Conservation (phyloP, 139 green algal species). For the Micromonas pusilla region DNA sequence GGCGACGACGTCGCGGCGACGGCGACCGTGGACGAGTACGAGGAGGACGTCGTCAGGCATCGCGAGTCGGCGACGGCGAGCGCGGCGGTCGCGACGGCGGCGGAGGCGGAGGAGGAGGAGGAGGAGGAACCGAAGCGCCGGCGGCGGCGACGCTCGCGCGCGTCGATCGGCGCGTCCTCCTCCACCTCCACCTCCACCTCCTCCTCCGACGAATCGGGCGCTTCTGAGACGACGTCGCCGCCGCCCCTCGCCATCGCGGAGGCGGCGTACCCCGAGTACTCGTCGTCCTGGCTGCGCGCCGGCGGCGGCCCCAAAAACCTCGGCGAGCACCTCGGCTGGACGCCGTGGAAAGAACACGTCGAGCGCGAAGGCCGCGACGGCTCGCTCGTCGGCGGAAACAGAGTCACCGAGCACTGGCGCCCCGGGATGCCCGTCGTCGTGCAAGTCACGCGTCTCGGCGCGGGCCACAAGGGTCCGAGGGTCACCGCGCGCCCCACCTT, state of each 20-base stretch:
- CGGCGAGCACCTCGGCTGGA: not conserved
- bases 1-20: not conserved
- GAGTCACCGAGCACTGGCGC: not conserved
- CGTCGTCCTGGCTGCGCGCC: not conserved
- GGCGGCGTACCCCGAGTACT: too few species aligned
- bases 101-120: not conserved
- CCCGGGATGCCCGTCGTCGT: conserved; percentile 12
- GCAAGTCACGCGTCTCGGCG: conserved; percentile 22
- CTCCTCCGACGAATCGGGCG: too few species aligned
- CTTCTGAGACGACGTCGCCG: too few species aligned
- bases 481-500: conserved; percentile 12
- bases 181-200: too few species aligned
- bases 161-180: too few species aligned
- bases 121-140: too few species aligned
- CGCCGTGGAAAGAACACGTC: not conserved
- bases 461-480: conserved; percentile 5
- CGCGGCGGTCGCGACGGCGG: not conserved
- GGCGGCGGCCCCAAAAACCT: not conserved
- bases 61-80: not conserved
- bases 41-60: too few species aligned
- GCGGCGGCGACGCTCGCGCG: too few species aligned
- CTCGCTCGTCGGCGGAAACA: not conserved
- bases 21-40: not conserved
- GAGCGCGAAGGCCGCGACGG: not conserved
- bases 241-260: too few species aligned